These are phyloP conservation scores for Suhomyces maxii DNA, from an alignment of 1,139 yeast genomes.

Conservation along the genomic window DNA sequence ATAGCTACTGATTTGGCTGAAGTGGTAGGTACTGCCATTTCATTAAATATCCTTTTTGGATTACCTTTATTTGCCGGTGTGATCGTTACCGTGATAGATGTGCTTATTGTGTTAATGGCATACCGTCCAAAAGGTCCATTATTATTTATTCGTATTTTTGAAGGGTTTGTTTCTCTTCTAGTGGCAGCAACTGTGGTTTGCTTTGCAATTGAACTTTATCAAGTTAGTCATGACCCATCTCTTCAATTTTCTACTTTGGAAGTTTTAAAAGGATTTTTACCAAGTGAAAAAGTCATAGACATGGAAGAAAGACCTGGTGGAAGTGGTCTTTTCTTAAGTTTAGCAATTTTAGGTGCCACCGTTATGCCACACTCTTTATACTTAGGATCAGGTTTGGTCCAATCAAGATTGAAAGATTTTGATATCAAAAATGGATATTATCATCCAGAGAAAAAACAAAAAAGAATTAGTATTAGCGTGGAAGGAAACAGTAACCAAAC, in stretches of 20 bases:
- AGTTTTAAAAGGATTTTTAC: conserved; percentile 73
- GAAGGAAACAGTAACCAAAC: conserved; percentile 3
- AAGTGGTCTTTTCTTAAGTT: conserved; percentile 75
- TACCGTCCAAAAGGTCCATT: conserved; percentile 88
- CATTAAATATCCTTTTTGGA: conserved; percentile 69
- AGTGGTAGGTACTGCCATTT: conserved; percentile 80
- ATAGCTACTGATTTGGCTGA: conserved; percentile 91
- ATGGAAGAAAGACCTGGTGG: conserved; percentile 54
- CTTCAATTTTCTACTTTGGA: conserved; percentile 53
- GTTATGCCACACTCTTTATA: conserved; percentile 97
- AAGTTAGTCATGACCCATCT: conserved; percentile 55
- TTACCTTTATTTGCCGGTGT: conserved; percentile 83
- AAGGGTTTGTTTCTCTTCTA: conserved; percentile 70
- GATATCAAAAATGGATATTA: conserved; percentile 67
- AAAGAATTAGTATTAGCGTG: conserved; percentile 1
- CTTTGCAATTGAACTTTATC: conserved; percentile 75
- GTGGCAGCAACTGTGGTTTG: conserved; percentile 85
- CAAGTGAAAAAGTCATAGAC: conserved; percentile 65
- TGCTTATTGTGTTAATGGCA: conserved; percentile 78
- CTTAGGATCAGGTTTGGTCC: conserved; percentile 90
- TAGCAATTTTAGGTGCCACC: conserved; percentile 94
- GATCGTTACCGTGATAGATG: conserved; percentile 78
- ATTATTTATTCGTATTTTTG: conserved; percentile 76
- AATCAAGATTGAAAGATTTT: conserved; percentile 80
- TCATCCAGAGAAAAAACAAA: conserved; percentile 20